Evolutionary conservation across 176 grass and related monocot species (phyloP).

Genomic region (Ampelocalamus luodianensis): DNA sequence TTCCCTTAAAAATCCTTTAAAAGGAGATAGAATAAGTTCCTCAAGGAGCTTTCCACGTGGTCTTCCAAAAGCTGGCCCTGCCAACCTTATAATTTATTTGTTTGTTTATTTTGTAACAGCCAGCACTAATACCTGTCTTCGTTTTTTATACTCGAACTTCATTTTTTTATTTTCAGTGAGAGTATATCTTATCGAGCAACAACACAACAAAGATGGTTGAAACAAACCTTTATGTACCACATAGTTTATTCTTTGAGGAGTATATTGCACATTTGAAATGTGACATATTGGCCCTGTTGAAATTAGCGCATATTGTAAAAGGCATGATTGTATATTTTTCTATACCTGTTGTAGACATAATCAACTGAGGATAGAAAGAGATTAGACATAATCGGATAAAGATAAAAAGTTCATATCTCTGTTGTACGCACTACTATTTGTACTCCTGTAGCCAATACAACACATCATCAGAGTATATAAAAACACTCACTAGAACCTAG

Average conservation of each 20-base stretch:
- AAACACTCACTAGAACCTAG: no score
- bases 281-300: background rate
- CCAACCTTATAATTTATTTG: background rate
- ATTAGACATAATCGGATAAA: no score
- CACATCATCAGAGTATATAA: no score
- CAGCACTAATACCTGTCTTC: constrained; percentile 33
- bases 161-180: background rate
- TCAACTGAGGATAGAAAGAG: no score
- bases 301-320: no score
- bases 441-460: no score
- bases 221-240: background rate
- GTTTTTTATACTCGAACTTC: background rate
- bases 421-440: no score
- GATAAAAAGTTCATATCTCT: no score
- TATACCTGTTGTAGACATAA: no score
- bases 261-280: constrained; percentile 41
- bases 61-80: constrained; percentile 22
- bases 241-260: background rate
- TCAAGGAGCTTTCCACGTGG: constrained; percentile 32
- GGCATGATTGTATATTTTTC: no score
- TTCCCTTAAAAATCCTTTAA: constrained; percentile 17
- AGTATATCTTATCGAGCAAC: background rate
- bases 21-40: constrained; percentile 36
- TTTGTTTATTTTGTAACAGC: constrained; percentile 36
- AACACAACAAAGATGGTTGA: background rate